Evolutionary conservation across 495 filamentous ascomycete genomes (phyloP).

Genomic region (Tetracladium setigerum): DNA sequence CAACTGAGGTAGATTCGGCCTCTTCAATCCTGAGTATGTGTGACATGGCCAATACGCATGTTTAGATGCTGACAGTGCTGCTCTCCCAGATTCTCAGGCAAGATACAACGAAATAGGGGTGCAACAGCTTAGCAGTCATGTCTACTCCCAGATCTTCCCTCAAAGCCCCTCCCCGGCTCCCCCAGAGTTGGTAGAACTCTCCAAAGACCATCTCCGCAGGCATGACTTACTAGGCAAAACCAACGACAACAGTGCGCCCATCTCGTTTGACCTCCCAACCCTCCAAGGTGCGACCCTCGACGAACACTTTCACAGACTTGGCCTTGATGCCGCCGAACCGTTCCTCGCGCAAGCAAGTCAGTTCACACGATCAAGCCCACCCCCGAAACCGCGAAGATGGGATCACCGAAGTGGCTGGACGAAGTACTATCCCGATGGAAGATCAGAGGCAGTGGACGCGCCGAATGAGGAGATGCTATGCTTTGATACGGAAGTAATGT

Average conservation of each 20-base stretch:
- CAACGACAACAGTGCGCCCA: slow-evolving; percentile 61
- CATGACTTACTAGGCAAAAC: slow-evolving; percentile 92
- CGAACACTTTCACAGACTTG: slow-evolving; percentile 91
- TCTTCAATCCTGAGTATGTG: slow-evolving; percentile 24
- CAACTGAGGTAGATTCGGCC: background rate
- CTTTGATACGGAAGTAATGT: slow-evolving; percentile 98
- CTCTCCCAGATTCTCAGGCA: slow-evolving; percentile 25
- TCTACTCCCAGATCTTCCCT: slow-evolving; percentile 81
- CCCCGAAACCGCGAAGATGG: slow-evolving; percentile 76
- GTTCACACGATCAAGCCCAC: slow-evolving; percentile 58
- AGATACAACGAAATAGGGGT: slow-evolving; percentile 90
- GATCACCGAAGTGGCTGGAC: slow-evolving; percentile 83
- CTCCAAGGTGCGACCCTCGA: slow-evolving; percentile 78
- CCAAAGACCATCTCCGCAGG: slow-evolving; percentile 72
- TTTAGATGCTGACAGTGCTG: no score
- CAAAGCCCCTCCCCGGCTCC: slow-evolving; percentile 47
- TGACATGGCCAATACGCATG: background rate
- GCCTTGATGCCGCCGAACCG: slow-evolving; percentile 82
- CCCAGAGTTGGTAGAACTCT: slow-evolving; percentile 64
- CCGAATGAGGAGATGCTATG: slow-evolving; percentile 76
- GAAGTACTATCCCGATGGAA: slow-evolving; percentile 73
- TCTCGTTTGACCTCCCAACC: slow-evolving; percentile 76
- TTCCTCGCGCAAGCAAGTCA: slow-evolving; percentile 68
- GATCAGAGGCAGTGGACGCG: slow-evolving; percentile 58
- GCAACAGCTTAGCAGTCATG: slow-evolving; percentile 77